A percentile compares a stretch with the other conserved stretches of the same genome.
Conservation (phyloP, 176 grass and related monocot species). For the Poa annua region DNA sequence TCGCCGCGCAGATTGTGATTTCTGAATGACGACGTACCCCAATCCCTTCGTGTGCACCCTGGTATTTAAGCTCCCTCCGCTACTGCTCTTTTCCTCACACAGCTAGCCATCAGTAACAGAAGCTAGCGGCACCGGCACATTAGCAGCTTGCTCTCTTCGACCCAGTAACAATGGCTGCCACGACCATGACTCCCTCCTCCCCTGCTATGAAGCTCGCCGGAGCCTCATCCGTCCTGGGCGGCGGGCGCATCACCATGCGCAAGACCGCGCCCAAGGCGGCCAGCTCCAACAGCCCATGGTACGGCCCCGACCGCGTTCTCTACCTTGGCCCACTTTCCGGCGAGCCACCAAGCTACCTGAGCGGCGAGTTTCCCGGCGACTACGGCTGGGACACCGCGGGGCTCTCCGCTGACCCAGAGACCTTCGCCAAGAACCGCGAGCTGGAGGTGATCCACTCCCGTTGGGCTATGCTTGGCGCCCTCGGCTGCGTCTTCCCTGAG, state of each 20-base stretch:
- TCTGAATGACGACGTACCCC: constrained; percentile 30
- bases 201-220: constrained; percentile 27
- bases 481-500: constrained; percentile 87
- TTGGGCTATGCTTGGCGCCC: not conserved
- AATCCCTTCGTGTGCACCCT: not conserved
- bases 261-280: constrained; percentile 39
- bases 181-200: constrained; percentile 44
- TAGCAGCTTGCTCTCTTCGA: constrained; percentile 2
- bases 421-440: constrained; percentile 91
- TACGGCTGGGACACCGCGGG: constrained; percentile 90
- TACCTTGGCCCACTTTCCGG: constrained; percentile 85
- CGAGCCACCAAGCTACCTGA: constrained; percentile 75
- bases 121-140: not conserved
- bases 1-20: constrained; percentile 36
- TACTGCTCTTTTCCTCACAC: not conserved
- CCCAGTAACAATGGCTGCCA: not conserved
- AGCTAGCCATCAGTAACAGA: not conserved
- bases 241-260: constrained; percentile 30
- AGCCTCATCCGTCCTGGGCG: not conserved
- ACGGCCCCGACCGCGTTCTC: constrained; percentile 77
- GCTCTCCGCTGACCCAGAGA: constrained; percentile 77
- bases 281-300: constrained; percentile 74
- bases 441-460: constrained; percentile 55
- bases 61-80: constrained; percentile 21
- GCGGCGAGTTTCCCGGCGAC: constrained; percentile 84